A percentile compares a stretch with the other conserved stretches of the same genome.
Evolutionary conservation across 768 basidiomycete genomes (phyloP).

Genomic region (Termitomyces sp.): DNA sequence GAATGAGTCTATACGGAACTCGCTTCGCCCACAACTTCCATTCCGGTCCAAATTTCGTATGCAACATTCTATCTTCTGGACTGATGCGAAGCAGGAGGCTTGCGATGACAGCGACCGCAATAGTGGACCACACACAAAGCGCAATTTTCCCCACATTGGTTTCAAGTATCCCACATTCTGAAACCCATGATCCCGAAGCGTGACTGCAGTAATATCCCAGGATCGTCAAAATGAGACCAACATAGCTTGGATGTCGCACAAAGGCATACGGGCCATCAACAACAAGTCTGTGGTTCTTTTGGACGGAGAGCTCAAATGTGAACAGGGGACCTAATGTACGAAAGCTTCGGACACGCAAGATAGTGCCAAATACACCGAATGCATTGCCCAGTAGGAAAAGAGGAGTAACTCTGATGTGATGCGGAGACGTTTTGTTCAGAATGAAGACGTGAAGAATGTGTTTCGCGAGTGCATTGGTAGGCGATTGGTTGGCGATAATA

Average conservation of each 20-base stretch:
- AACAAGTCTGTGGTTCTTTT: slow-evolving; percentile 28
- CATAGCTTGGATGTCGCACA: slow-evolving; percentile 37
- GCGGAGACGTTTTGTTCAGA: slow-evolving; percentile 9
- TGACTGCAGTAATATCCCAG: slow-evolving; percentile 21
- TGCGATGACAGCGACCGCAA: slow-evolving; percentile 20
- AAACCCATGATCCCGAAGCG: slow-evolving; percentile 27
- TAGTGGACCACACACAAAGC: slow-evolving; percentile 19
- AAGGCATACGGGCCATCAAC: slow-evolving; percentile 29
- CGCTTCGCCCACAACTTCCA: slow-evolving; percentile 21
- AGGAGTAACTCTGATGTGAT: slow-evolving; percentile 20
- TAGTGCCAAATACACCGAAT: slow-evolving; percentile 25
- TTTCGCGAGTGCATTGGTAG: slow-evolving; percentile 13
- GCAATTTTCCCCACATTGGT: slow-evolving; percentile 10
- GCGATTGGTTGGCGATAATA: slow-evolving; percentile 20
- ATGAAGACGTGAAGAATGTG: slow-evolving; percentile 15
- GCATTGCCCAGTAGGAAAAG: slow-evolving; percentile 24
- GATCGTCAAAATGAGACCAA: slow-evolving; percentile 26
- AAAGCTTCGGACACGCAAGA: slow-evolving; percentile 29
- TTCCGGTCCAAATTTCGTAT: slow-evolving; percentile 21
- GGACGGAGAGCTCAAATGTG: slow-evolving; percentile 33
- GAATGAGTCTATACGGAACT: slow-evolving; percentile 29
- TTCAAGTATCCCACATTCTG: slow-evolving; percentile 26
- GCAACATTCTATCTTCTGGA: slow-evolving; percentile 30
- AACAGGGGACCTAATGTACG: slow-evolving; percentile 30
- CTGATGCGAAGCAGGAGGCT: slow-evolving; percentile 24